Base-by-base conservation (phyloP, 1,139 yeast genomes). In the Candida glucosophila region DNA sequence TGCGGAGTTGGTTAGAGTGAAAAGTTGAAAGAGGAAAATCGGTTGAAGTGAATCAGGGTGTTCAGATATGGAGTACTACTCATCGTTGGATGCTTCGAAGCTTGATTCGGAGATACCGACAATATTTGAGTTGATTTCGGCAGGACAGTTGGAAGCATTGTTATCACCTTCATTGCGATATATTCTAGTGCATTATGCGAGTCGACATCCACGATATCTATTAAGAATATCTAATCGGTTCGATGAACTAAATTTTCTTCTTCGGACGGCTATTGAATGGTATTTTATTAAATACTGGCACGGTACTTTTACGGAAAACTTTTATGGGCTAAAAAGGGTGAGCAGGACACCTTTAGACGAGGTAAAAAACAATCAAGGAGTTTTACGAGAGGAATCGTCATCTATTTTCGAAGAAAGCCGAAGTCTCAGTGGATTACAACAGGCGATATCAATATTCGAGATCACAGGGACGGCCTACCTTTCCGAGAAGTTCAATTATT, bases 281-380 rank as follows among this genome's bases (percentile, higher is more conserved):
- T 68, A 71, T 39, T 83, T 79, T 41, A 49, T 88, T 26, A 67
- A 59, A 28, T 64, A 67, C 29, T 82, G 93, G 85, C 88, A 82
- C 42, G 76, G 94, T 0, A 73, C 92, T 2, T 85, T 90, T 41
- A 83, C 95, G 0, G 97, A 88, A 48, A 82, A 82, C 47, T 90
- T 88, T 47, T 88, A 90, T 45, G 97, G 96, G 2, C 55, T 90
- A 39, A 85, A 86, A 47, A 57, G 94, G 27, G 73, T 73, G 12
- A 55, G 55, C 28, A 55, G 52, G 19, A 56, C 68, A 1, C 61
- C 67, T 3, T 50, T 66, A 22, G 44, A 63, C 8, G 40, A 44
- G 18, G 21, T 28, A 7, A 48, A 45, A 21, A 57, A 50, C 29
- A 55, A 57, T 29, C 43, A 53, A 26, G 39, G 53, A 12, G 61